Base-by-base conservation (phyloP, 495 filamentous ascomycete genomes). In the Opeltia flavorubescens region DNA sequence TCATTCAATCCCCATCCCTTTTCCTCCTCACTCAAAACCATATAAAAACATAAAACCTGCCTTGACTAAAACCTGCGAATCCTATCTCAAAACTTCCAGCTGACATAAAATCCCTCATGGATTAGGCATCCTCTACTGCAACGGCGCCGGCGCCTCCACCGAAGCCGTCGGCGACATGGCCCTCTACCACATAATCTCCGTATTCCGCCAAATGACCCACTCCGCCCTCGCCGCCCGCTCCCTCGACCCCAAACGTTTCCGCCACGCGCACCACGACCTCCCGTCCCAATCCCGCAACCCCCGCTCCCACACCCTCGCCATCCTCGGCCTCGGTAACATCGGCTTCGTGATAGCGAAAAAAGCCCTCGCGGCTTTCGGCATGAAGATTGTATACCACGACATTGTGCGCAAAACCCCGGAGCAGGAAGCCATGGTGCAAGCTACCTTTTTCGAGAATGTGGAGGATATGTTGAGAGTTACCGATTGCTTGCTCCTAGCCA, bases 61-160 rank as follows among this genome's bases (percentile, higher is more conserved):
- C 35, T 21, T 21, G n/a, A n/a, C n/a, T n/a, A n/a, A n/a, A n/a
- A 34, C 30, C 30, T 34, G 30, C n/a, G 9, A n/a, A 18, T 24
- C 41, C 41, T 15, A 23, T n/a, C 41, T n/a, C n/a, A n/a, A 9
- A 18, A 39, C 15, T 9, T 34, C 25, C 28, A 15, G 30, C 44
- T 47, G 27, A 47, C 31, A 47, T 38, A 13, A 13, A n/a, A n/a
- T n/a, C n/a, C n/a, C n/a, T n/a, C n/a, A n/a, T n/a, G n/a, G n/a
- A n/a, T n/a, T n/a, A 83, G 78, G 78, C 29, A 75, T 85, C n/a
- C 62, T 76, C 23, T 84, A 84, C 62, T 83, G 77, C 66, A 84
- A 85, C 60, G 75, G 75, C 3, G 77, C 77, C 8, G 72, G 77
- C 18, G 77, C 79, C 5, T 81, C 76, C 26, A 80, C 76, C 15